Conservation (phyloP, 306 rosid genomes). For the Vigna radiata region DNA sequence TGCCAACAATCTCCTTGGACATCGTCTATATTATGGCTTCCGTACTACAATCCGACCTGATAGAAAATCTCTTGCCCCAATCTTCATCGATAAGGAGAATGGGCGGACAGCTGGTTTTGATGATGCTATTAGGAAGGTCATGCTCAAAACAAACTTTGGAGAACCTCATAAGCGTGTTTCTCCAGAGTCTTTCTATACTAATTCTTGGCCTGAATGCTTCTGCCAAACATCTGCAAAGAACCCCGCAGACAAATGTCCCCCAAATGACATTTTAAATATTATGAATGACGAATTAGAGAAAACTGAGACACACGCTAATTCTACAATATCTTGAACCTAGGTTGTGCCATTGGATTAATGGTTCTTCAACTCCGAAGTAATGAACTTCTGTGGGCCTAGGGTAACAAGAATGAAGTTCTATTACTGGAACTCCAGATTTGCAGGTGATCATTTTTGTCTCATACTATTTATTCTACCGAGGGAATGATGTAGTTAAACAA, state of each 20-base stretch:
- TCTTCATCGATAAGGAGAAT: conserved; percentile 78
- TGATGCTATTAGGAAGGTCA: conserved; percentile 75
- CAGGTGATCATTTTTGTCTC: conserved; percentile 44
- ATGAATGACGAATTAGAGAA: conserved; percentile 57
- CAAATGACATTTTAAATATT: conserved; percentile 70
- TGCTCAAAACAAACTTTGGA: conserved; percentile 87
- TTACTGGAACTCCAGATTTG: conserved; percentile 41
- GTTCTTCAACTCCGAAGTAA: conserved; percentile 38
- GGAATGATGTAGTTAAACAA: conserved; percentile 40
- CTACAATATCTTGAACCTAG: conserved; percentile 52
- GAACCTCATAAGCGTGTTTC: conserved; percentile 85
- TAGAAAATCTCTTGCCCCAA: conserved; percentile 93
- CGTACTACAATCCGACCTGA: conserved; percentile 92
- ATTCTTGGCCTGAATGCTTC: conserved; percentile 99
- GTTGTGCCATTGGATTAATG: conserved; percentile 37
- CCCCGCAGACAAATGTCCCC: conserved; percentile 81
- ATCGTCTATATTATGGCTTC: conserved; percentile 95
- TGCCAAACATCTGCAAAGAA: conserved; percentile 73
- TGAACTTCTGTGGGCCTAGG: conserved; percentile 43
- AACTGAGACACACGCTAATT: conserved; percentile 50
- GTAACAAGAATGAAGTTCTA: conserved; percentile 43
- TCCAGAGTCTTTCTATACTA: conserved; percentile 96
- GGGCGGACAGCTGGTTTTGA: conserved; percentile 73
- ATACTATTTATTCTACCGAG: conserved; percentile 6
- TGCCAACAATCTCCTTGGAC: conserved; percentile 98